Evolutionary conservation across 352 stramenopile species (phyloP), one percentile per base, ranked within the genome.

Genomic region (Labyrinthula sp.): DNA sequence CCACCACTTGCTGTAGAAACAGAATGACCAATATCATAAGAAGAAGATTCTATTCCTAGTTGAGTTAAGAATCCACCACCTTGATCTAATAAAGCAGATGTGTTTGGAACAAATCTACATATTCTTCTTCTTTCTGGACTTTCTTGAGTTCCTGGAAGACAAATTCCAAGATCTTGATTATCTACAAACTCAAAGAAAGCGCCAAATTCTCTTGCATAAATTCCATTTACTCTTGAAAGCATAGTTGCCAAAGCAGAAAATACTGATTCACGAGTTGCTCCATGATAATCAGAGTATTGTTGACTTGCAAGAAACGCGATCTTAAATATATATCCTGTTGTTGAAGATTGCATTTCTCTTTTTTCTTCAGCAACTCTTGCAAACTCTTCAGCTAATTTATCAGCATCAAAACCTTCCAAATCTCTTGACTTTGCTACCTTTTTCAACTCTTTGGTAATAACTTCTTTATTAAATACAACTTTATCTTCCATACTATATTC

Each of bases 121-220:
- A n/a, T n/a, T n/a, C n/a, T n/a, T n/a, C n/a, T n/a, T n/a, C n/a
- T n/a, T n/a, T n/a, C n/a, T n/a, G n/a, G n/a, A 29, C 5, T 5
- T 12, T 45, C 22, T 6, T 41, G 22, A 6, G 18, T 5, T 14
- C 38, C 35, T 5, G 38, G 38, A 21, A 38, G 45, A 20, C 43
- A 52, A 7, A 52, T 50, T 18, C 33, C 23, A 21, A 36, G 25
- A 28, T 52, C 43, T 21, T 8, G n/a, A 14, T 28, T 15, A n/a
- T 27, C 43, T 14, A 52, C 36, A 18, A 52, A 35, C 5, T 5
- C 17, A 30, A 52, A 52, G 34, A 45, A 52, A 3, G 43, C 34
- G 15, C 43, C 43, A 14, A 52, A 25, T 20, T 52, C 43, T 15
- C 43, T 31, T 9, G 33, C 30, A 28, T 52, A 52, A 15, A 52